phyloP scores from a whole-genome alignment of 2,329 filamentous ascomycete species.

The Rachicladosporium sp. region DNA sequence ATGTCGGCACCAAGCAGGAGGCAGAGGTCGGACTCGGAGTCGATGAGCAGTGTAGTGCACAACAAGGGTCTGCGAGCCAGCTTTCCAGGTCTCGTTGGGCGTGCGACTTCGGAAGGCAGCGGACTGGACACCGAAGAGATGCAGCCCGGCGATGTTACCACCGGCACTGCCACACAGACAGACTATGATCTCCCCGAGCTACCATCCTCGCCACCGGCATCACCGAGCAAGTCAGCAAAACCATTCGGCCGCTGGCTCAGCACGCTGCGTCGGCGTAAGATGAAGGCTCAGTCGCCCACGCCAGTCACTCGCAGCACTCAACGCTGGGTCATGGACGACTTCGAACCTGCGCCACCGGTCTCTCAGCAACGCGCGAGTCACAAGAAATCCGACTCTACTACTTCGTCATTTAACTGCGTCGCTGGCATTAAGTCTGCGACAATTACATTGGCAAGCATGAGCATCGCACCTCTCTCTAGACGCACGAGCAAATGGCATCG shows the following conservation, averaged over 20 bases:
- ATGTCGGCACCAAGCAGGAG: too few species aligned
- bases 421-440: constrained; percentile 72
- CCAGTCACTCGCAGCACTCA: constrained; percentile 23
- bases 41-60: constrained; percentile 4
- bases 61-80: neutral
- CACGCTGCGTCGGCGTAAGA: constrained; percentile 49
- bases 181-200: too few species aligned
- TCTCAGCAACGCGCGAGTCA: constrained; percentile 14
- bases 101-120: too few species aligned
- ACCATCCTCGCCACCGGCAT: too few species aligned
- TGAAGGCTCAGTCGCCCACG: constrained; percentile 27
- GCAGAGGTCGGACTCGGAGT: too few species aligned
- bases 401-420: constrained; percentile 67
- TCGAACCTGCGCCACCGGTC: constrained; percentile 12
- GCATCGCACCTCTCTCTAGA: constrained; percentile 51
- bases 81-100: too few species aligned
- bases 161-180: constrained; percentile 25
- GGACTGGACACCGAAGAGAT: too few species aligned
- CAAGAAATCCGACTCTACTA: constrained; percentile 43
- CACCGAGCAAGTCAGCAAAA: neutral
- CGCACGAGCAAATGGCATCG: constrained; percentile 44
- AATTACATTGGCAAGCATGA: constrained; percentile 62
- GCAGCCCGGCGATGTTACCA: too few species aligned
- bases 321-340: constrained; percentile 26
- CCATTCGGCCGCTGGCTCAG: constrained; percentile 66